Evolutionary conservation across 2,329 filamentous ascomycete species (phyloP).

Genomic region (Pseudofabraea citricarpa): DNA sequence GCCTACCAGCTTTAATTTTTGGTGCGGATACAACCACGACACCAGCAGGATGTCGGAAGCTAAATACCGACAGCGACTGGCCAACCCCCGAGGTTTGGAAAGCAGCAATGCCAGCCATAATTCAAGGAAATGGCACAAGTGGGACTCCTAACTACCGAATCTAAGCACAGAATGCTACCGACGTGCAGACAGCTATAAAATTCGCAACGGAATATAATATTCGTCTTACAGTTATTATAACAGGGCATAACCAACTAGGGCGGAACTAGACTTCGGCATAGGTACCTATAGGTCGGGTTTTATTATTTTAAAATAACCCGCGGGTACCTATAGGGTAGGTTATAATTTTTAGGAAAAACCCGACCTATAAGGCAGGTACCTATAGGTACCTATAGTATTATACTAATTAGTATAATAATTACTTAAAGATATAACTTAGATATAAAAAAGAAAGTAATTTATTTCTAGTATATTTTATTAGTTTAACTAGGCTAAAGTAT

Average conservation of each 20-base stretch:
- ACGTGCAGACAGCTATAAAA: constrained; percentile 23
- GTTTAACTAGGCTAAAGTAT: no score
- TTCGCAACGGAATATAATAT: constrained; percentile 26
- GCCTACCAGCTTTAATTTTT: background rate
- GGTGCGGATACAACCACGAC: background rate
- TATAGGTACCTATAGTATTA: no score
- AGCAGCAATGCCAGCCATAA: background rate
- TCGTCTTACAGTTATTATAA: constrained; percentile 33
- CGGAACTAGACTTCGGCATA: no score
- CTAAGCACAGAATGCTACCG: background rate
- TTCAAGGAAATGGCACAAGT: background rate
- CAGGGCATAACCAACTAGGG: constrained; percentile 32
- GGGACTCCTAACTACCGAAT: background rate
- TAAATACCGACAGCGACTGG: background rate
- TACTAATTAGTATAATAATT: no score
- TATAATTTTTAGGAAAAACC: no score
- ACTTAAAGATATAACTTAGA: no score
- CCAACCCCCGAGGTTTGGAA: background rate
- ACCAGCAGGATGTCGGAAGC: background rate
- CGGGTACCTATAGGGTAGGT: no score
- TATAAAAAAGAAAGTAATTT: no score
- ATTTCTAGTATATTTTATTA: no score
- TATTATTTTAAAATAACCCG: no score
- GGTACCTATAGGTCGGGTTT: no score
- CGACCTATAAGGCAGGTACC: no score